Conservation (phyloP, 257 asterid species). For the Solanum tarapatanum region DNA sequence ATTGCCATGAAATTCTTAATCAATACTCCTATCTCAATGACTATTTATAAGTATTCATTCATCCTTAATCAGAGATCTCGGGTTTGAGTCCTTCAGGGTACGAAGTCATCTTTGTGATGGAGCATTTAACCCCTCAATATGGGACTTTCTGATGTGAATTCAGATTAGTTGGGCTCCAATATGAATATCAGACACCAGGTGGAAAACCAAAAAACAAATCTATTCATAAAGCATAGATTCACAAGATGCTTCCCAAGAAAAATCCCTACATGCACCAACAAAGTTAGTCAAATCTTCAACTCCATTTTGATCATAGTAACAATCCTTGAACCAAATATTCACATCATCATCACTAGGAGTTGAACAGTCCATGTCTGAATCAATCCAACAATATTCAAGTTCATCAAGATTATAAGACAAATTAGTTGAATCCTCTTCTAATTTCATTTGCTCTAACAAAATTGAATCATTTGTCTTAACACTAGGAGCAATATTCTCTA, state of each 20-base stretch:
- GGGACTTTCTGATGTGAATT: not conserved
- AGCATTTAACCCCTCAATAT: not conserved
- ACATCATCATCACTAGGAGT: not conserved
- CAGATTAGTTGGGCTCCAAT: not conserved
- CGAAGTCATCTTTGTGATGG: no score
- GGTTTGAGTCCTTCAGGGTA: rapidly evolving
- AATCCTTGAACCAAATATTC: not conserved
- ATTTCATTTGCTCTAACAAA: not conserved
- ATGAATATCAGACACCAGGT: not conserved
- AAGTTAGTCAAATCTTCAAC: not conserved
- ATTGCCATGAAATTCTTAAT: not conserved
- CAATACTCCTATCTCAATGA: not conserved
- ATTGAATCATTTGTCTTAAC: not conserved
- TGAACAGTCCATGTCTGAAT: not conserved
- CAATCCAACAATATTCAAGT: not conserved
- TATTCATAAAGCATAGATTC: not conserved
- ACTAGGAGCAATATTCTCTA: not conserved
- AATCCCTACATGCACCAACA: not conserved
- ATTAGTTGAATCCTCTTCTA: not conserved
- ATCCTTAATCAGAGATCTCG: no score
- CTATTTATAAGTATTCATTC: not conserved
- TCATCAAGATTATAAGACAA: not conserved
- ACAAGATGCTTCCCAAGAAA: not conserved
- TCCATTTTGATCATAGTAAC: not conserved
- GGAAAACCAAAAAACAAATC: no score